These are phyloP conservation scores for Diplocarpon mali DNA, from an alignment of 2,329 filamentous ascomycete species.

Conservation along the genomic window DNA sequence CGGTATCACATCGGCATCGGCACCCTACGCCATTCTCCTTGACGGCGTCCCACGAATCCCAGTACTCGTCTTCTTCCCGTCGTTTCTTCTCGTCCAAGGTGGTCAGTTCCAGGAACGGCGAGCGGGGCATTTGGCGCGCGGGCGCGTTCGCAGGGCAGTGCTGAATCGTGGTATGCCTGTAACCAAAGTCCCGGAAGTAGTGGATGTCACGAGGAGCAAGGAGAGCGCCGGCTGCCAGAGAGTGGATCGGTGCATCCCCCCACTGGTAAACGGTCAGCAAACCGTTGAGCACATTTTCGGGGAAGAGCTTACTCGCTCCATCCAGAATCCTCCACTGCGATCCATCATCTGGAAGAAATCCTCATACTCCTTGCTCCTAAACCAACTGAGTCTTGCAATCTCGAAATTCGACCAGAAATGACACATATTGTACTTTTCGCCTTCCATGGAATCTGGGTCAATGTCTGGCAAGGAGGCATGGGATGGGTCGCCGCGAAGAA, in stretches of 20 bases:
- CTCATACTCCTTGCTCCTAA: slow-evolving; percentile 92
- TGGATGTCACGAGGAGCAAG: slow-evolving; percentile 77
- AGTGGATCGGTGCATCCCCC: slow-evolving; percentile 98
- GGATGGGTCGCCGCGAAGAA: slow-evolving; percentile 64
- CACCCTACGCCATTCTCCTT: slow-evolving; percentile 97
- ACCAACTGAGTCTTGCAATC: slow-evolving; percentile 89
- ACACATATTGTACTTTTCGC: slow-evolving; percentile 99
- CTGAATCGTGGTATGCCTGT: slow-evolving; percentile 96
- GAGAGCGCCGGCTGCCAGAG: slow-evolving; percentile 83
- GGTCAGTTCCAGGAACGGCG: slow-evolving; percentile 72
- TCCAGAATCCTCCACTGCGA: slow-evolving; percentile 95
- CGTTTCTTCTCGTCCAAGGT: slow-evolving; percentile 74
- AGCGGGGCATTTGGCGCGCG: slow-evolving; percentile 68
- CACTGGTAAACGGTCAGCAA: slow-evolving; percentile 46
- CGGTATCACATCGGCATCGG: slow-evolving; percentile 91
- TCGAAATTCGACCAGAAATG: slow-evolving; percentile 99
- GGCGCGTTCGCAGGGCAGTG: slow-evolving; percentile 96
- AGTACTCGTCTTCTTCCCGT: slow-evolving; percentile 89
- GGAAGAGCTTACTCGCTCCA: slow-evolving; percentile 66
- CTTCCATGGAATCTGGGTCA: slow-evolving; percentile 89
- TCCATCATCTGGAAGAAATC: slow-evolving; percentile 99
- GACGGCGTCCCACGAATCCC: slow-evolving; percentile 74
- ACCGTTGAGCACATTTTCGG: not conserved
- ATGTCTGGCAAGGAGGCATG: slow-evolving; percentile 65
- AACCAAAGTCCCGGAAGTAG: slow-evolving; percentile 98